A percentile compares a stretch with the other conserved stretches of the same genome.
Conservation (phyloP, 2,329 filamentous ascomycete species). For the Penicillium sp. region DNA sequence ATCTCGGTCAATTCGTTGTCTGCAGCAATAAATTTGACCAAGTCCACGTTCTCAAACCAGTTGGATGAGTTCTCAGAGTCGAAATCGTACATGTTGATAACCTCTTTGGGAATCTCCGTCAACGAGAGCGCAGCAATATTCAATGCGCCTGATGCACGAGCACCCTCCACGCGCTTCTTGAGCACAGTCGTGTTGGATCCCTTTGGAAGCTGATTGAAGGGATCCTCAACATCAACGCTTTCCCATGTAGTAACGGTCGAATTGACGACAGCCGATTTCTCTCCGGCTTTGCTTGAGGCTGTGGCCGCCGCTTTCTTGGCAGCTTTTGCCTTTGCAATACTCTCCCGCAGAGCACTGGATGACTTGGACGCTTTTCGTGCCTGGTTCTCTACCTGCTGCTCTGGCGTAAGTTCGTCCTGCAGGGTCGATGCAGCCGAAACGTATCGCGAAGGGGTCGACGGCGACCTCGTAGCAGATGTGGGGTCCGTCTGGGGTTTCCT, state of each 20-base stretch:
- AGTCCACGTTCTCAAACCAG: conserved; percentile 91
- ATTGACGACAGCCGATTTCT: conserved; percentile 15
- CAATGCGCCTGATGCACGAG: conserved; percentile 74
- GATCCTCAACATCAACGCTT: conserved; percentile 41
- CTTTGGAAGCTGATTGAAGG: conserved; percentile 63
- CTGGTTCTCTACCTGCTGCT: conserved; percentile 34
- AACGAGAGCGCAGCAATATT: conserved; percentile 86
- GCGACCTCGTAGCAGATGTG: conserved; percentile 32
- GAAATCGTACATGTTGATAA: conserved; percentile 87
- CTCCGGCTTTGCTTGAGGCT: conserved; percentile 32
- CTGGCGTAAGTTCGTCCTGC: conserved; percentile 31
- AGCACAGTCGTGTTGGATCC: conserved; percentile 67
- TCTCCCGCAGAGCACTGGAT: conserved; percentile 79
- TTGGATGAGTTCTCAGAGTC: conserved; percentile 65
- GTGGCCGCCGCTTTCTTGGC: conserved; percentile 62
- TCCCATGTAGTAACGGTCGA: conserved; percentile 48
- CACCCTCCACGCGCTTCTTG: conserved; percentile 69
- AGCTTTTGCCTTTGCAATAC: conserved; percentile 90
- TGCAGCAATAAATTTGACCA: conserved; percentile 80
- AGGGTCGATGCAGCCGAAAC: conserved; percentile 33
- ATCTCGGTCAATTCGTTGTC: conserved; percentile 84
- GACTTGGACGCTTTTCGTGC: conserved; percentile 62
- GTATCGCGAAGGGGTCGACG: conserved; percentile 34
- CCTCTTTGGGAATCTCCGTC: conserved; percentile 75
- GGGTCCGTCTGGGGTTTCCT: conserved; percentile 36